These are phyloP conservation scores for Lotus japonicus DNA, from an alignment of 306 rosid genomes.

Conservation along the genomic window DNA sequence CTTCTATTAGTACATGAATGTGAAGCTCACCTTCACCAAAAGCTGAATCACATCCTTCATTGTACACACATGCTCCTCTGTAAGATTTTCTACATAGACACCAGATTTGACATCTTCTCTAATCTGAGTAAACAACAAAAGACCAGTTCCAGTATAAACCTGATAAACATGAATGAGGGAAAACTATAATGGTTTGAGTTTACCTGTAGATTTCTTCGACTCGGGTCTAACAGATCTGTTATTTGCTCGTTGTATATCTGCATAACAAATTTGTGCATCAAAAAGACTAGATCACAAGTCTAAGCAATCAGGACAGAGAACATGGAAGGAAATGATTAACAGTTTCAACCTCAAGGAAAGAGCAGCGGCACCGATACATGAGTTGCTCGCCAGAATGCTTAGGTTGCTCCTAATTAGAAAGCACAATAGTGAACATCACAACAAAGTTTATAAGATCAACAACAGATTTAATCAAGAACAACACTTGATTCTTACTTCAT, in stretches of 20 bases:
- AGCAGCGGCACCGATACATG: conserved; percentile 71
- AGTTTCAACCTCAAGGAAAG: conserved; percentile 70
- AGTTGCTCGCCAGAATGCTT: conserved; percentile 66
- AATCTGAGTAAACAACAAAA: conserved; percentile 40
- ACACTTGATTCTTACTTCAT: conserved; percentile 43
- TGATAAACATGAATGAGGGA: background rate
- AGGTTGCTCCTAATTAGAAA: conserved; percentile 62
- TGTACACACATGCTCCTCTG: conserved; percentile 59
- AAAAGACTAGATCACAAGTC: conserved; percentile 10
- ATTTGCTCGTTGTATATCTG: conserved; percentile 96
- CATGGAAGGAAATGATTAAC: background rate
- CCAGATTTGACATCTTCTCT: conserved; percentile 97
- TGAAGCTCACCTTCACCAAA: conserved; percentile 54
- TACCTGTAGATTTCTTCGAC: conserved; percentile 74
- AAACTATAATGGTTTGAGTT: background rate
- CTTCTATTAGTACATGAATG: background rate
- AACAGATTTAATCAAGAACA: background rate
- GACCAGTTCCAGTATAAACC: background rate
- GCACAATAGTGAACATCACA: conserved; percentile 6
- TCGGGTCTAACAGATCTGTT: conserved; percentile 84
- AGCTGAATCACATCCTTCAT: conserved; percentile 64
- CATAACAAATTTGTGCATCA: conserved; percentile 19
- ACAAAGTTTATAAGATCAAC: background rate
- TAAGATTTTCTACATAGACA: conserved; percentile 85
- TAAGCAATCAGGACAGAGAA: conserved; percentile 1